Percentiles rank a stretch among this genome's conserved stretches.
phyloP scores from a whole-genome alignment of 2,329 filamentous ascomycete genomes.

The Aspergillus tubingensis region DNA sequence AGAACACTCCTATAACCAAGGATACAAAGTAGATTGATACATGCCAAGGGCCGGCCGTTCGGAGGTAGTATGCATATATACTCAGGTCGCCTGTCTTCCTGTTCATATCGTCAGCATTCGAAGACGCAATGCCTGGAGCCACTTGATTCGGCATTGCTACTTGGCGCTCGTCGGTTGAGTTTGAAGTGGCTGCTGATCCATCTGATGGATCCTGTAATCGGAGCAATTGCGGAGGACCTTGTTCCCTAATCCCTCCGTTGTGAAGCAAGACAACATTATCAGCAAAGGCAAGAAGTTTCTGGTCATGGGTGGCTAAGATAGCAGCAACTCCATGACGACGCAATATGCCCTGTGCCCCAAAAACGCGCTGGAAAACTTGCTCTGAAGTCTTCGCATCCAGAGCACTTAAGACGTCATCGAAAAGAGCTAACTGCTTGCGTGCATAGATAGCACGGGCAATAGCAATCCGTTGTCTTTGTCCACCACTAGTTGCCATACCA shows the following conservation, averaged over 20 bases:
- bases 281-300: neutral
- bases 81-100: neutral
- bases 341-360: neutral
- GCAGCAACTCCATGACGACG: neutral
- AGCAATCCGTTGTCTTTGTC: neutral
- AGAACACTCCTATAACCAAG: neutral
- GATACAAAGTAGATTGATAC: neutral
- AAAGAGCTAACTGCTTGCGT: neutral
- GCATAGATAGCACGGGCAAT: conserved; percentile 3
- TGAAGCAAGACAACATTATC: neutral
- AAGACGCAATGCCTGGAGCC: neutral
- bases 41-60: neutral
- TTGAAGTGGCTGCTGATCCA: neutral
- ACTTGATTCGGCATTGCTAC: neutral
- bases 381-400: neutral
- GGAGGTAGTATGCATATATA: neutral
- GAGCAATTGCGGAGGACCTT: neutral
- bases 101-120: neutral
- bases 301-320: neutral
- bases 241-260: neutral
- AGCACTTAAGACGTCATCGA: neutral
- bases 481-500: conserved; percentile 45
- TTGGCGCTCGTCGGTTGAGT: no score
- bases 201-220: no score
- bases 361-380: neutral